phyloP scores from a whole-genome alignment of 1,139 yeast species.

The Hyphopichia wangnamkhiaoensis region DNA sequence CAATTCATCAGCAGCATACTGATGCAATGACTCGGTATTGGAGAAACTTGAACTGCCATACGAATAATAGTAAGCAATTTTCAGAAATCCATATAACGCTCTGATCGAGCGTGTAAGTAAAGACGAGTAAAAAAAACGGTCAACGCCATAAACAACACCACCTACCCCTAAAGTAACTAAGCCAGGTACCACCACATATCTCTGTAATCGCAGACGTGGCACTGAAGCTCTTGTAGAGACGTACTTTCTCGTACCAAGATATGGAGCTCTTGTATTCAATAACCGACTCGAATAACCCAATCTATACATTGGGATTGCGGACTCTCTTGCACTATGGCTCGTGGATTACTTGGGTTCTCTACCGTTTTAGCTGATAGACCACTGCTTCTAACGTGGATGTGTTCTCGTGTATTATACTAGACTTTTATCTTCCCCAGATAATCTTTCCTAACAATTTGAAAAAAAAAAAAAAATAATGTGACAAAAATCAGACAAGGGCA shows the following conservation, averaged over 20 bases:
- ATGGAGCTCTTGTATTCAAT: neutral
- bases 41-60: conserved; percentile 44
- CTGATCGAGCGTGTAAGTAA: conserved; percentile 52
- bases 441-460: too few species aligned
- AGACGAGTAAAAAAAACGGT: conserved; percentile 46
- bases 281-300: too few species aligned
- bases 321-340: too few species aligned
- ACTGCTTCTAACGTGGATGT: too few species aligned
- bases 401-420: too few species aligned
- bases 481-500: neutral
- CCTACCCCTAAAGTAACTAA: conserved; percentile 11
- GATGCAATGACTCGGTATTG: conserved; percentile 54
- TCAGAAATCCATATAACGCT: conserved; percentile 48
- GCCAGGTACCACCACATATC: conserved; percentile 5
- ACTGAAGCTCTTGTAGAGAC: neutral
- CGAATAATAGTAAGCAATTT: conserved; percentile 64
- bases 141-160: conserved; percentile 33
- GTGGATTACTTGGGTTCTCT: too few species aligned
- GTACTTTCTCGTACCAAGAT: too few species aligned
- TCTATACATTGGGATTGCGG: too few species aligned
- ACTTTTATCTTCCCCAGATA: too few species aligned
- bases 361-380: too few species aligned
- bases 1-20: conserved; percentile 57
- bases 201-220: neutral
- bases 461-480: neutral